A percentile compares a stretch with the other conserved stretches of the same genome.
Conservation (phyloP, 768 basidiomycete species). For the Pholiota microspora region DNA sequence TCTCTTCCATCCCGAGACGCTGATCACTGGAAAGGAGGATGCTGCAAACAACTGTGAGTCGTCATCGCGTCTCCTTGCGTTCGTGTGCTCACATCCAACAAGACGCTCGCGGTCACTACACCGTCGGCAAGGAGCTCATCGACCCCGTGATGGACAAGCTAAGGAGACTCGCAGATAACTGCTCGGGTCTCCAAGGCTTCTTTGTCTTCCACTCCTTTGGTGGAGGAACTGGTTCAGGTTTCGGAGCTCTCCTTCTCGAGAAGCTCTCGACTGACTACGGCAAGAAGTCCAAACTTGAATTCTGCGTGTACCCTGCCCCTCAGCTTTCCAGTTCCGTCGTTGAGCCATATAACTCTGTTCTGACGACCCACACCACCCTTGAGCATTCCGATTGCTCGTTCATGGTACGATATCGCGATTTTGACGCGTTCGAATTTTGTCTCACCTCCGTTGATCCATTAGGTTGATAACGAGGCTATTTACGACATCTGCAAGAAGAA, state of each 20-base stretch:
- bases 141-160: constrained; percentile 97
- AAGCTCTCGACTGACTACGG: constrained; percentile 97
- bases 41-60: constrained; percentile 97
- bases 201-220: constrained; percentile 99
- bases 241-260: constrained; percentile 96
- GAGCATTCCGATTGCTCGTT: constrained; percentile 99
- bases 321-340: constrained; percentile 95
- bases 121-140: constrained; percentile 97
- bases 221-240: constrained; percentile 98
- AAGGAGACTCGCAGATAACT: constrained; percentile 96
- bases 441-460: not conserved
- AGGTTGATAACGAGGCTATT: constrained; percentile 99
- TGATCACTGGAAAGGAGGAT: constrained; percentile 98
- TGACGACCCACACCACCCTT: constrained; percentile 98
- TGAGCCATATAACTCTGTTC: constrained; percentile 97
- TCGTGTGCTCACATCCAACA: not conserved
- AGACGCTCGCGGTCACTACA: constrained; percentile 99
- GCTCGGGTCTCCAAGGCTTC: constrained; percentile 97
- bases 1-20: constrained; percentile 96
- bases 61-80: constrained; percentile 10
- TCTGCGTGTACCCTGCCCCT: constrained; percentile 95
- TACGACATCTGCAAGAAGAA: constrained; percentile 99
- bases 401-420: constrained; percentile 66
- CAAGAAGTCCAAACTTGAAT: constrained; percentile 99
- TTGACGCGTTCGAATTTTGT: not conserved